Percentiles rank a stretch among this genome's conserved stretches.
phyloP scores from a whole-genome alignment of 495 filamentous ascomycete species.

The Daldinia decipiens region DNA sequence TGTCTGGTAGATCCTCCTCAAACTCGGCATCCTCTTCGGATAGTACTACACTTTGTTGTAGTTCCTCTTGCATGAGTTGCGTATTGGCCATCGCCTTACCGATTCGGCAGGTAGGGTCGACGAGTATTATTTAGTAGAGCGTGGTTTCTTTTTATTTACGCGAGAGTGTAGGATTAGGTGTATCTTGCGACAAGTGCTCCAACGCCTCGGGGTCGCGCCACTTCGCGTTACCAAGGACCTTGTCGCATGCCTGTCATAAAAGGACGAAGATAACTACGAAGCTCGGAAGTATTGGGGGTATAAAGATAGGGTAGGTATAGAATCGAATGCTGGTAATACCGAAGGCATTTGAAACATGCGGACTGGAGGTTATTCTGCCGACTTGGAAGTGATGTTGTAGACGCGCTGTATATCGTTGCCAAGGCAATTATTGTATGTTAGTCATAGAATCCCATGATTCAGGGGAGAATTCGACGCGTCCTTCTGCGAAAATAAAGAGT shows the following conservation, averaged over 20 bases:
- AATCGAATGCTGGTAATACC: constrained; percentile 20
- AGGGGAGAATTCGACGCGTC: constrained; percentile 33
- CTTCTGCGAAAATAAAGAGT: constrained; percentile 4
- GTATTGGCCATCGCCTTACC: constrained; percentile 55
- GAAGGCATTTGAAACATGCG: constrained; percentile 36
- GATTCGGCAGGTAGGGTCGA: not conserved
- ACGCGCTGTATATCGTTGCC: constrained; percentile 25
- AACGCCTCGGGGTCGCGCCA: constrained; percentile 35
- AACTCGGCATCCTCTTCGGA: constrained; percentile 55
- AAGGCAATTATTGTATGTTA: constrained; percentile 7
- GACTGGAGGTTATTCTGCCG: constrained; percentile 10
- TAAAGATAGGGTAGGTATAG: constrained; percentile 1
- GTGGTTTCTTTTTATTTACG: not conserved
- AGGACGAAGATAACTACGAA: not conserved
- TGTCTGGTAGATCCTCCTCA: constrained; percentile 41
- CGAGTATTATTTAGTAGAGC: not conserved
- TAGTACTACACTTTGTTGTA: constrained; percentile 60
- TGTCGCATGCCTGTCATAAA: constrained; percentile 41
- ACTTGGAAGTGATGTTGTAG: constrained; percentile 7
- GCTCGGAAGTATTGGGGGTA: not conserved
- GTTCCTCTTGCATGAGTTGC: constrained; percentile 62
- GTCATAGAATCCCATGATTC: not conserved
- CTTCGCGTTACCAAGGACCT: constrained; percentile 42
- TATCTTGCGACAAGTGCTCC: constrained; percentile 25
- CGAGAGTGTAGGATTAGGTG: constrained; percentile 1